Percentiles rank a stretch among this genome's conserved stretches.
These are phyloP conservation scores for Neonectria sp. DNA, from an alignment of 2,329 filamentous ascomycete genomes.

Conservation along the genomic window DNA sequence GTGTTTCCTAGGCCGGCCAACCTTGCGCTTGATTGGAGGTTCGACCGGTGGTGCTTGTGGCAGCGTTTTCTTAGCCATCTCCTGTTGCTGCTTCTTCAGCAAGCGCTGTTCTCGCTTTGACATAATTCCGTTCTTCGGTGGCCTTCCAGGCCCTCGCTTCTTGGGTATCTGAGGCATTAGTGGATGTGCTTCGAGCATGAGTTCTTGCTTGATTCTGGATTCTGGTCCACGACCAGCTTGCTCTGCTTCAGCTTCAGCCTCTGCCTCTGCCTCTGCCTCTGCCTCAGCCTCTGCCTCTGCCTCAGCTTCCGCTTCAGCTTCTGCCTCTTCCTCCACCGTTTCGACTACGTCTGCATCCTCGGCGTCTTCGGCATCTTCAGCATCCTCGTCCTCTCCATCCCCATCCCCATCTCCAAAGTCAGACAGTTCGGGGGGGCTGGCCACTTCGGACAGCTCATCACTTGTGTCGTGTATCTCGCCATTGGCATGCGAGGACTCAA, in stretches of 20 bases:
- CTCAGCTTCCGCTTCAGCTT: conserved; percentile 34
- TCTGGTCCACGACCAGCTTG: conserved; percentile 44
- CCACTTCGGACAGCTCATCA: conserved; percentile 64
- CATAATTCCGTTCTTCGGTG: conserved; percentile 87
- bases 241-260: conserved; percentile 40
- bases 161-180: conserved; percentile 66
- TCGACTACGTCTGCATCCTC: conserved; percentile 35
- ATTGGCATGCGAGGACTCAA: conserved; percentile 73
- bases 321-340: conserved; percentile 21
- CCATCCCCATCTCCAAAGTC: conserved; percentile 57
- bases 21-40: conserved; percentile 73
- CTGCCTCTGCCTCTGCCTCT: conserved; percentile 46
- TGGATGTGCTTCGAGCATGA: conserved; percentile 52
- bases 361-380: conserved; percentile 37
- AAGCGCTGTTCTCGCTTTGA: conserved; percentile 81
- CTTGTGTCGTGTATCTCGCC: conserved; percentile 71
- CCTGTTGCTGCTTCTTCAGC: conserved; percentile 70
- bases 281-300: conserved; percentile 49
- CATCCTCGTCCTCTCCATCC: conserved; percentile 57
- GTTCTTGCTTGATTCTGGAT: conserved; percentile 48
- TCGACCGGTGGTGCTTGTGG: conserved; percentile 64
- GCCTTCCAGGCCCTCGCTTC: conserved; percentile 83
- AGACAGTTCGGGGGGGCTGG: conserved; percentile 58
- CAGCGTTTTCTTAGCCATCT: conserved; percentile 66
- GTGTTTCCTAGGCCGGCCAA: conserved; percentile 76